Base-by-base conservation (phyloP, 352 stramenopile genomes). In the Phytopythium aichiense region DNA sequence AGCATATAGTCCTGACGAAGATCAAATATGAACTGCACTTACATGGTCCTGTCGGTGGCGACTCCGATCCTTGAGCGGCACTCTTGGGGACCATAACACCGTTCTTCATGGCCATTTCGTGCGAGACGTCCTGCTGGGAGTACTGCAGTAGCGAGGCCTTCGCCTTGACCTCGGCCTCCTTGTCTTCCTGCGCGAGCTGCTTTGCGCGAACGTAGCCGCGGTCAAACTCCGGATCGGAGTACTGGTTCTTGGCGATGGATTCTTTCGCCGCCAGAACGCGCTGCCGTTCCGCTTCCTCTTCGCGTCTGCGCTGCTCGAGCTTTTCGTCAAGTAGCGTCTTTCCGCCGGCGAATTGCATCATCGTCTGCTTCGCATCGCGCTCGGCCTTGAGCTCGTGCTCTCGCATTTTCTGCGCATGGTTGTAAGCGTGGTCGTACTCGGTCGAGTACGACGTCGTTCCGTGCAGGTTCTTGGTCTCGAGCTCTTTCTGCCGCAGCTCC, bases 31-130 rank as follows among this genome's bases (percentile, higher is more conserved):
- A 25, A 48, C 16, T 0, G 13, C 22, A 38, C 37, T 38, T 60
- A 60, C 55, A 22, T 50, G 40, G 55, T 30, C 16, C 55, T n/a
- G 38, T 38, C 11, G 55, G 55, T 1, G 25, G 15, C 0, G 55
- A 60, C 28, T 60, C 31, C 0, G 51, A 31, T 5, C 31, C 31
- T n/a, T 45, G 37, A 18, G 13, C n/a, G 46, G 67, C 38, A 25
- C 68, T 61, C 61, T 88, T 81, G 1, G 64, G 70, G 22, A 84
- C 64, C 60, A 74, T 74, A 4, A 88, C 65, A 30, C 81, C 81
- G 52, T 90, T 90, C 42, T 74, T 76, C 81, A 90, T 88, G 13
- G 76, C 62, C 67, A 81, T 78, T 48, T 88, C 71, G 49, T 88
- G 75, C 6, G 71, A 69, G 3, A 80, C 66, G 37, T 88, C 70